Base-by-base conservation (phyloP, 73 alveolate genomes). In the Halteria grandinella region DNA sequence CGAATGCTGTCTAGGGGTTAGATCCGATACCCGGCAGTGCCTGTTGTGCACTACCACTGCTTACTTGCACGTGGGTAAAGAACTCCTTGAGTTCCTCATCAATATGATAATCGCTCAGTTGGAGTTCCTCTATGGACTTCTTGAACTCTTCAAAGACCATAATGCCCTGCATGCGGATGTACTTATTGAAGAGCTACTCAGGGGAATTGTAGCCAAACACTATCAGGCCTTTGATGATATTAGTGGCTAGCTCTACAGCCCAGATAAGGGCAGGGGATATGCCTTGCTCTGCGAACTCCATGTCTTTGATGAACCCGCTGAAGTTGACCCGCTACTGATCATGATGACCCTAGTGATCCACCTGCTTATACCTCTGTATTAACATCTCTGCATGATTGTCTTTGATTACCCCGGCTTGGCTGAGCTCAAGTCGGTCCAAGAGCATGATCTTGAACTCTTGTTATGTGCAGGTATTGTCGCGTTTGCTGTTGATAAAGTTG, bases 161-260 rank as follows among this genome's bases (percentile, higher is more conserved):
- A 11, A 66, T 28, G 29, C 80, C 80, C 21, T 44, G 11, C 14
- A 45, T 40, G 28, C 47, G 43, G 6, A 15, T 24, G 29, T 36
- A 66, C 43, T 66, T 41, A 18, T 27, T 18, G 52, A 66, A 44
- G 2, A 66, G 21, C 23, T 66, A 27, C 31, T 66, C 80, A n/a
- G 52, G 34, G 23, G 11, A 45, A 1, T 10, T 25, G 21, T 29
- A 47, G 10, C 52, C 52, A 20, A n/a, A 34, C 5, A 66, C 10
- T 7, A 44, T 5, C 10, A 66, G 17, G 5, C 69, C 80, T 28
- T 66, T 66, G 2, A 45, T 25, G 10, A 66, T 44, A 27, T 66
- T 66, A 28, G 43, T 66, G 17, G 80, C 80, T 4, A 66, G 53
- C 25, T 66, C 64, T 7, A 47, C n/a, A 44, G 80, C 80, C 80